Evolutionary conservation across 306 rosid genomes (phyloP).

Genomic region (Dalbergia cochinchinensis): DNA sequence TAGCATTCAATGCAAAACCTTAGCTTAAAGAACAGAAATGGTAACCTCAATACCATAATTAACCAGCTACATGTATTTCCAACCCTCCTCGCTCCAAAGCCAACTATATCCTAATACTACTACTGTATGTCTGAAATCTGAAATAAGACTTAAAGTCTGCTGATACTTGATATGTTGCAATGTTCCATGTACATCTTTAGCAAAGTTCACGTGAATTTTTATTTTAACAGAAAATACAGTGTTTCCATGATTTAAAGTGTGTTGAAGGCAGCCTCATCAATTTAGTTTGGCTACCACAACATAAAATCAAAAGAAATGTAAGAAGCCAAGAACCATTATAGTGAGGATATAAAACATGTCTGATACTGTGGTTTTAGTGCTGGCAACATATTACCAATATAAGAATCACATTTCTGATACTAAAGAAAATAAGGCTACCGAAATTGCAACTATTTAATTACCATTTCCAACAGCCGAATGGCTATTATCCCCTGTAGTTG

Average conservation of each 20-base stretch:
- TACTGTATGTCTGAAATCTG: neutral
- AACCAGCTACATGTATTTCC: neutral
- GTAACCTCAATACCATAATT: neutral
- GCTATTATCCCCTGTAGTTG: conserved; percentile 60
- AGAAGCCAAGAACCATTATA: neutral
- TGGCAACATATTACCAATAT: neutral
- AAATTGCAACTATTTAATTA: conserved; percentile 28
- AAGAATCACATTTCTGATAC: conserved; percentile 4
- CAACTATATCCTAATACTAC: neutral
- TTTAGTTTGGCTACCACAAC: neutral
- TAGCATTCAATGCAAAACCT: neutral
- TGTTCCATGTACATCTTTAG: neutral
- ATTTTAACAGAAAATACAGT: no score
- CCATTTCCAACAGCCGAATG: conserved; percentile 68
- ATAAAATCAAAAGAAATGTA: conserved; percentile 20
- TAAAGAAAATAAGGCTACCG: neutral
- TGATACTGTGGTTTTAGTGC: no score
- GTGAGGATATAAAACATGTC: no score
- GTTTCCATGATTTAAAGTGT: no score
- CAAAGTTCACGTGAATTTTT: neutral
- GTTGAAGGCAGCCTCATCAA: neutral
- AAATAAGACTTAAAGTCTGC: neutral
- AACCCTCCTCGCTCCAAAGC: neutral
- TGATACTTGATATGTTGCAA: neutral
- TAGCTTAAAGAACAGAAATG: neutral